Base-by-base conservation (phyloP, 2,329 filamentous ascomycete species). In the Diplocarpon mali region DNA sequence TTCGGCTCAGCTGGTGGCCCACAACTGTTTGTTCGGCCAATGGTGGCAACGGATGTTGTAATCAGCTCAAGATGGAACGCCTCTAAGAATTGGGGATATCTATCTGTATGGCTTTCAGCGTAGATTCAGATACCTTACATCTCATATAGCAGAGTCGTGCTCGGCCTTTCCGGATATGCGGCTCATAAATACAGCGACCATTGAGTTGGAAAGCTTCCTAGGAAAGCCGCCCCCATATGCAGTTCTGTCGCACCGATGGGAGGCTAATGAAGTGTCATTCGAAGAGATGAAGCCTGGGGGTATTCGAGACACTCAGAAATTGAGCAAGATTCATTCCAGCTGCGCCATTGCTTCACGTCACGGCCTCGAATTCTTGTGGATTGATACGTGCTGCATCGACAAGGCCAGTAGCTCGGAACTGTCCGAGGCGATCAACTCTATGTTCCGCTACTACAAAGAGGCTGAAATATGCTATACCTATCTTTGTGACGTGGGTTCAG, bases 241-340 rank as follows among this genome's bases (percentile, higher is more conserved):
- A 2, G 62, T 63, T 3, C 49, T 64, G 5, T 63, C 60, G 3
- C 61, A 64, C 40, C 56, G 50, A 9, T 63, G 61, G 61, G 52
- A 49, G 10, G 39, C 50, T 1, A 59, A 54, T 2, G 62, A 64
- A 47, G 57, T 62, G 8, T 45, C 53, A 0, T 56, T 59, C 35
- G 38, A 52, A 20, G 57, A 62, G 27, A 52, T 59, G 27, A 24
- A 24, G 20, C 7, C 20, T 24, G 32, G 9, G 13, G 15, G 7
- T 44, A 47, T 2, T 59, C 60, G 44, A 57, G 62, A 2, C 30
- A 44, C 37, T 5, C 41, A 38, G 24, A 40, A 32, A 17, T 24
- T 24, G n/a, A 7, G 3, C 40, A 46, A 20, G 14, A 32, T 9
- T 11, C 24, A 9, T 24, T 32, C 24, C 38, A 32, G 12, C 24